Conservation (phyloP, 768 basidiomycete genomes). For the Termitomyces sp. region DNA sequence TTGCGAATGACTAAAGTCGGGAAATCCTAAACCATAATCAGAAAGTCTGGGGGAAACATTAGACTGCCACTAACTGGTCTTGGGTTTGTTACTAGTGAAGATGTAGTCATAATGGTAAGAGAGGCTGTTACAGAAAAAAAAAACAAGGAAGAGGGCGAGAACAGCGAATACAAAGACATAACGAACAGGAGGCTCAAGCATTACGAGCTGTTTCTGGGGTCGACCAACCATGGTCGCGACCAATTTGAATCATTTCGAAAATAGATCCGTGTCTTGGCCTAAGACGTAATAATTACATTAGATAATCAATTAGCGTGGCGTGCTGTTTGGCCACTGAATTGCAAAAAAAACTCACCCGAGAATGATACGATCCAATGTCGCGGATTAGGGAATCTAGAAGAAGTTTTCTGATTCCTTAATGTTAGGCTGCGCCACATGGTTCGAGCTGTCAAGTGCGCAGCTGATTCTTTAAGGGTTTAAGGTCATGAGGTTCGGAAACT, state of each 20-base stretch:
- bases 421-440: neutral
- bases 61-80: neutral
- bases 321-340: neutral
- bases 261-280: neutral
- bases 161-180: constrained; percentile 30
- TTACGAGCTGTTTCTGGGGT: constrained; percentile 10
- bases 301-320: neutral
- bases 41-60: neutral
- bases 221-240: constrained; percentile 11
- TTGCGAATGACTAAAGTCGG: constrained; percentile 56
- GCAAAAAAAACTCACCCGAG: neutral
- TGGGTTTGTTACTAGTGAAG: neutral
- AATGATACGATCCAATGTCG: neutral
- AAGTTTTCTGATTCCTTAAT: neutral
- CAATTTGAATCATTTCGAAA: neutral
- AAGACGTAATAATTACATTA: constrained; percentile 1
- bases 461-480: too few relatives aligned
- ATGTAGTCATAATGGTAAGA: constrained; percentile 11
- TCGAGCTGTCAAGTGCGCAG: neutral
- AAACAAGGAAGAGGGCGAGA: constrained; percentile 39
- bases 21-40: constrained; percentile 31
- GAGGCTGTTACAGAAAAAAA: constrained; percentile 36
- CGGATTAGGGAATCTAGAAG: neutral
- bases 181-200: constrained; percentile 17
- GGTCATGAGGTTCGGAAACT: too few relatives aligned